Percentiles rank a stretch among this genome's conserved stretches.
phyloP scores from a whole-genome alignment of 228 moss, liverwort and hornwort genomes.

The Sphagnum magellanicum region DNA sequence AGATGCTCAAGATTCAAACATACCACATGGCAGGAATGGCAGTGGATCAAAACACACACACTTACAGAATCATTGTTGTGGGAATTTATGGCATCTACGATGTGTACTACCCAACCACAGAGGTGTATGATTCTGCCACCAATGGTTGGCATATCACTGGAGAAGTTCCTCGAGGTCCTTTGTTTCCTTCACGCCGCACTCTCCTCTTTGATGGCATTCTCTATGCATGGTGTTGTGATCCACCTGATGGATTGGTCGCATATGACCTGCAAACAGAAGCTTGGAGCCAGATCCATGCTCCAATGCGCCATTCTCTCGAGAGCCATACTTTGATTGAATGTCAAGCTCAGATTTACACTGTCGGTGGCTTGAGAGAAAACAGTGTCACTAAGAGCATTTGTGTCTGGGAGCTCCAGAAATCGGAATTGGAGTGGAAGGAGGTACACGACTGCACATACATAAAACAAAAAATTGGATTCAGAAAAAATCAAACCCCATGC shows the following conservation, averaged over 20 bases:
- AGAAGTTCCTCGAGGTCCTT: slow-evolving; percentile 38
- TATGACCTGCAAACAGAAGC: slow-evolving; percentile 29
- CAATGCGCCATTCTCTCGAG: slow-evolving; percentile 39
- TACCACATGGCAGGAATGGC: slow-evolving; percentile 63
- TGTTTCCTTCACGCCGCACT: slow-evolving; percentile 38
- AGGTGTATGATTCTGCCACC: slow-evolving; percentile 38
- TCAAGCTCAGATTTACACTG: slow-evolving; percentile 35
- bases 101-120: slow-evolving; percentile 48
- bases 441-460: background rate
- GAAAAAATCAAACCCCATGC: too few relatives aligned
- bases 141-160: slow-evolving; percentile 38
- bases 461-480: too few relatives aligned
- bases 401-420: slow-evolving; percentile 46
- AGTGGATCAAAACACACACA: slow-evolving; percentile 22
- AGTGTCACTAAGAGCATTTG: slow-evolving; percentile 41
- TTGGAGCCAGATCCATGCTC: slow-evolving; percentile 54
- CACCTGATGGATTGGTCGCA: slow-evolving; percentile 43
- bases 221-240: slow-evolving; percentile 55
- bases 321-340: slow-evolving; percentile 53
- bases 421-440: slow-evolving; percentile 50
- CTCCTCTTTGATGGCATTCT: slow-evolving; percentile 39
- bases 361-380: slow-evolving; percentile 44
- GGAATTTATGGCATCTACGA: slow-evolving; percentile 49
- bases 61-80: slow-evolving; percentile 44
- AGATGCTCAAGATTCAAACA: slow-evolving; percentile 44